Evolutionary conservation across 805 yeast species (phyloP), one percentile per base, ranked within the genome.

Genomic region (Hanseniaspora thailandica): DNA sequence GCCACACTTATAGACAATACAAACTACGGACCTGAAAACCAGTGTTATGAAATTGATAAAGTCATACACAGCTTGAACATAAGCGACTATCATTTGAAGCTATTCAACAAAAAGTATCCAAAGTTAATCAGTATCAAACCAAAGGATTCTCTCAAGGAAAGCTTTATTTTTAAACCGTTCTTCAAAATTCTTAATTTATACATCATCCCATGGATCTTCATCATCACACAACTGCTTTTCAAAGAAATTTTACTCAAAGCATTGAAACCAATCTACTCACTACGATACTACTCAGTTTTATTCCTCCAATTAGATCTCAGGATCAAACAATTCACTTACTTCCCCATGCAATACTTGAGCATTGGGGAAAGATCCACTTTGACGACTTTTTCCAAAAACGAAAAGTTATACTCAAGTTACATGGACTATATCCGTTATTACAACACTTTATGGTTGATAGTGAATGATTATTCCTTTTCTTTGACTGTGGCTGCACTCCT

Each of bases 381-480:
- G 15, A 30, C 20, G 2, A 31, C 12, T 3, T 13, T 43, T 22
- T 31, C 35, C 20, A 38, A 45, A 13, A 39, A 44, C 15, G n/a
- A 33, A 17, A 28, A 25, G 17, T 13, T 36, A 17, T 36, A 69
- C 63, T 57, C 76, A 62, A 65, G 75, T 62, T 69, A 76, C 62
- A 71, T 82, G 61, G 77, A 83, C 62, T 85, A 84, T 60, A 84
- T 85, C 60, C 73, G 82, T 55, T 78, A 90, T 56, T 87, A 86
- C 70, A 94, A 94, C 61, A 82, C 89, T 1, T 57, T 89, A 1
- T 93, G 97, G 97, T 70, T 93, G 17, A 81, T 87, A 0, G 66
- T 81, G 4, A 90, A 93, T 64, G 98, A 93, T 64, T 63, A 85
- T 6, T 72, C 89, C 0, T 64, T 89, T 34, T 98, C 98, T 0